phyloP scores from a whole-genome alignment of 805 yeast genomes.

The Maudiozyma turicensis region DNA sequence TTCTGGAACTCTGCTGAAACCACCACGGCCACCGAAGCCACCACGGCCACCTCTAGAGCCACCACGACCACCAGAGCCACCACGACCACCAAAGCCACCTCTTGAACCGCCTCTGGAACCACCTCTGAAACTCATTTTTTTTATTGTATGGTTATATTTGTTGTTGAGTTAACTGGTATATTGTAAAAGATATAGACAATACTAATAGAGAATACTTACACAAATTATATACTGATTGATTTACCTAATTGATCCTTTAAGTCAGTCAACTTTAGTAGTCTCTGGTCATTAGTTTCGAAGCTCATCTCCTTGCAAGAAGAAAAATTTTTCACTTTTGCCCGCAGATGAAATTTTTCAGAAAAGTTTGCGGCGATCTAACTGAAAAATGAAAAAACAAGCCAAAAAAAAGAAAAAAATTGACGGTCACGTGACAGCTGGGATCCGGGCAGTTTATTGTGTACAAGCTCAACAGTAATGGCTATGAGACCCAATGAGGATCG shows the following conservation, averaged over 20 bases:
- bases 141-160: not conserved
- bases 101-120: slow-evolving; percentile 24
- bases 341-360: not conserved
- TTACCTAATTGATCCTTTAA: too few relatives aligned
- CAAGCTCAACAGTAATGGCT: too few relatives aligned
- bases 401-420: not conserved
- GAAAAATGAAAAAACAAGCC: too few relatives aligned
- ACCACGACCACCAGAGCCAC: slow-evolving; percentile 14
- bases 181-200: not conserved
- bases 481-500: not conserved
- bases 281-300: not conserved
- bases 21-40: slow-evolving; percentile 32
- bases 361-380: too few relatives aligned
- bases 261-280: too few relatives aligned
- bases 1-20: slow-evolving; percentile 60
- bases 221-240: too few relatives aligned
- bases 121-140: slow-evolving; percentile 32
- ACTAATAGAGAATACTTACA: not conserved
- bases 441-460: too few relatives aligned
- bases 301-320: slow-evolving; percentile 1
- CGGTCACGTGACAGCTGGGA: too few relatives aligned
- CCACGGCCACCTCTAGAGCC: slow-evolving; percentile 31
- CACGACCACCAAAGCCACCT: slow-evolving; percentile 29
- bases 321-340: not conserved
- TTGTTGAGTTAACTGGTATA: too few relatives aligned